Percentiles rank a stretch among this genome's conserved stretches.
Evolutionary conservation across 2,329 filamentous ascomycete genomes (phyloP).

Genomic region (Trichoderma hamatum): DNA sequence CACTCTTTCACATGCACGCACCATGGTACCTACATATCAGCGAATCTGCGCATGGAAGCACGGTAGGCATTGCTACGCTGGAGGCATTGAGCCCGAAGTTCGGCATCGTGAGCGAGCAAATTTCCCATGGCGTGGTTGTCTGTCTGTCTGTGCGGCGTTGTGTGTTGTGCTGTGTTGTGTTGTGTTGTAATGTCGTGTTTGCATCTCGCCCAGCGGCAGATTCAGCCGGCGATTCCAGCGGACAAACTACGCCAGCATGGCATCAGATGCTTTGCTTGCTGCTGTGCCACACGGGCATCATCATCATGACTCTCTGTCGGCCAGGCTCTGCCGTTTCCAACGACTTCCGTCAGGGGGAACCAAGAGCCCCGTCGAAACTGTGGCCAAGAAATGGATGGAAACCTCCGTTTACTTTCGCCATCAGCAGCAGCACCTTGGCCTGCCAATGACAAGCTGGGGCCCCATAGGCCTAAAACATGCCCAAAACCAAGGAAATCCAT

Average conservation of each 20-base stretch:
- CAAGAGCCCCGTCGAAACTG: background rate
- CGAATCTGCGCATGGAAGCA: background rate
- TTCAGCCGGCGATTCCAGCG: background rate
- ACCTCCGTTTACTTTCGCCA: background rate
- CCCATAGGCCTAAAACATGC: too few relatives aligned
- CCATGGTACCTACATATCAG: background rate
- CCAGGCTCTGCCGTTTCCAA: background rate
- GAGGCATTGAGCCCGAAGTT: background rate
- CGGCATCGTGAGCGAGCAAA: too few relatives aligned
- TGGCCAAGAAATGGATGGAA: background rate
- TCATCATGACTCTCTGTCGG: constrained; percentile 11
- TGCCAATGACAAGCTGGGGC: too few relatives aligned
- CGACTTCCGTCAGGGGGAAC: background rate
- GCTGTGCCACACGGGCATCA: background rate
- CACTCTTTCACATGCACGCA: background rate
- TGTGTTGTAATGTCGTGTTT: too few relatives aligned
- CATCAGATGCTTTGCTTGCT: background rate
- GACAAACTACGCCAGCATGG: background rate
- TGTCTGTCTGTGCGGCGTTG: too few relatives aligned
- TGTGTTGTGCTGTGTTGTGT: too few relatives aligned
- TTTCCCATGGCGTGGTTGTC: background rate
- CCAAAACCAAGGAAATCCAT: constrained; percentile 10
- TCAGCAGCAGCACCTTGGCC: background rate
- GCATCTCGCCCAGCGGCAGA: too few relatives aligned
- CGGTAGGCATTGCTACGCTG: background rate